Percentiles rank a stretch among this genome's conserved stretches.
These are phyloP conservation scores for Umbelopsis sp. DNA, from an alignment of 192 early-diverging fungal species.

Conservation along the genomic window DNA sequence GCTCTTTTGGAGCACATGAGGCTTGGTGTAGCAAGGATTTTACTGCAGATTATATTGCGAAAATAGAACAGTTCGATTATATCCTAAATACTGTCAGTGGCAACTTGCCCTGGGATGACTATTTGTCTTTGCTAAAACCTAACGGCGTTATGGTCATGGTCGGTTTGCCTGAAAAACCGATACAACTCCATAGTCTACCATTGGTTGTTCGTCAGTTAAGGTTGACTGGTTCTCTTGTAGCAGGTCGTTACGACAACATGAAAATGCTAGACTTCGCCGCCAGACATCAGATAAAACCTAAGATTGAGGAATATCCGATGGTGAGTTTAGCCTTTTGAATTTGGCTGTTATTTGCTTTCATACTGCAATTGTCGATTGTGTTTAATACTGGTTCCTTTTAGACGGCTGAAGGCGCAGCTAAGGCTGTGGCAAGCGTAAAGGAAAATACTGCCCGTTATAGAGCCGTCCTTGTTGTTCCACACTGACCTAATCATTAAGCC, in stretches of 20 bases:
- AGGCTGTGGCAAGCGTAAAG: slow-evolving; percentile 58
- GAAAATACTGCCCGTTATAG: slow-evolving; percentile 65
- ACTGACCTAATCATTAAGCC: no score
- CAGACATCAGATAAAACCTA: slow-evolving; percentile 64
- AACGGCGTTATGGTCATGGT: slow-evolving; percentile 52
- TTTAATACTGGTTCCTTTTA: not conserved
- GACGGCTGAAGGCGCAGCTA: slow-evolving; percentile 49
- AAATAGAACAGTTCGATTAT: slow-evolving; percentile 42
- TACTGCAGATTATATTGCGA: slow-evolving; percentile 19
- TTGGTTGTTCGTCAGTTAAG: slow-evolving; percentile 47
- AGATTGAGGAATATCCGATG: slow-evolving; percentile 67
- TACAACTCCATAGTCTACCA: not conserved
- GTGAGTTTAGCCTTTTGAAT: not conserved
- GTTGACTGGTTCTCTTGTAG: slow-evolving; percentile 68
- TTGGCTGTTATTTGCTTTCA: not conserved
- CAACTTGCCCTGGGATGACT: slow-evolving; percentile 42
- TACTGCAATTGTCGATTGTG: no score
- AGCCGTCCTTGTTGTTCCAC: slow-evolving; percentile 56
- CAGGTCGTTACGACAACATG: slow-evolving; percentile 55
- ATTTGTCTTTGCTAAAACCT: slow-evolving; percentile 43
- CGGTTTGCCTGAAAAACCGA: slow-evolving; percentile 43
- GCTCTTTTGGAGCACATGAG: slow-evolving; percentile 58
- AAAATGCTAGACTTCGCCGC: slow-evolving; percentile 73
- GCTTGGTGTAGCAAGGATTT: slow-evolving; percentile 48
- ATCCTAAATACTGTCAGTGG: slow-evolving; percentile 48